Evolutionary conservation across 345 rosid species (phyloP), one percentile per base, ranked within the genome.

Genomic region (Aquilaria malaccensis): DNA sequence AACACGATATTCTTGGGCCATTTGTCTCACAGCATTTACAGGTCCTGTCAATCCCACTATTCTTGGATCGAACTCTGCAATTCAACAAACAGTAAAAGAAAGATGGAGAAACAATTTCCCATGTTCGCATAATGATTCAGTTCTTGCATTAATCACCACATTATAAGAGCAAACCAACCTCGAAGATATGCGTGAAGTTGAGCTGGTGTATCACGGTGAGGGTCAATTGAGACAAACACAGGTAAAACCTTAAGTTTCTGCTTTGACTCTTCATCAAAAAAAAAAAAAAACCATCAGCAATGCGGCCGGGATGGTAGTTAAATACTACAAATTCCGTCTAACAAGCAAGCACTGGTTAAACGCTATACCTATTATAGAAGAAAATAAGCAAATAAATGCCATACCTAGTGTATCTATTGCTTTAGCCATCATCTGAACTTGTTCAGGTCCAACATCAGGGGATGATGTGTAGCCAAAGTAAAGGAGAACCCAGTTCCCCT

Each of bases 381-480:
- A 37, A 22, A 22, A 22, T 22, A 22, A 22, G 22, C 22, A 22
- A 3, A 37, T 9, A 37, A 37, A 59, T 61, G 63, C 11, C 76
- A 71, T 63, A 94, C 99, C 99, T 81, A 90, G 56, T 56, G 45
- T 70, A 61, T 82, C 81, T 58, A 83, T 62, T 41, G 93, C 85
- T 73, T 78, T 77, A 45, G 91, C 80, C 77, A 94, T 75, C 59
- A 82, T 74, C 66, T 70, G 70, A 29, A 88, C 55, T 65, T 94
- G 96, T 60, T 83, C 95, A 0, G 96, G 99, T 45, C 99, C 95
- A 65, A 82, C 75, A 85, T 88, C 97, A 41, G 99, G 99, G 33
- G 97, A 88, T 65, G 78, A 90, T 30, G 99, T 85, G 70, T 90
- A 90, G 15, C 99, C 99, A 51, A 94, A 94, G 82, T 86, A 83